Conservation (phyloP, 768 basidiomycete genomes). For the Russula vinacea region DNA sequence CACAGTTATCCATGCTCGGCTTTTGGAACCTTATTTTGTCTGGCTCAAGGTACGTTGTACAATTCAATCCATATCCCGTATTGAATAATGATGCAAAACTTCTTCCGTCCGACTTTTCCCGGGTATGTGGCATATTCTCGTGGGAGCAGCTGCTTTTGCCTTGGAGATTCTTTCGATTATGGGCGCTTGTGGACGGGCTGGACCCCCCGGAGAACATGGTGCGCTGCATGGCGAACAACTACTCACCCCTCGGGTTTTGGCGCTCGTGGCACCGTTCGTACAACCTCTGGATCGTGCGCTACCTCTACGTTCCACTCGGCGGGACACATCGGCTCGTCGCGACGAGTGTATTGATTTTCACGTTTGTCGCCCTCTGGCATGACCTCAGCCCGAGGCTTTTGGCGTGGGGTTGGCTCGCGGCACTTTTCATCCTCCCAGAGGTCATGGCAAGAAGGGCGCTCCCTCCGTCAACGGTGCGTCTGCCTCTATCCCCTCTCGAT, state of each 20-base stretch:
- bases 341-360: conserved; percentile 79
- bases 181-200: conserved; percentile 84
- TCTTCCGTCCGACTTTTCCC: not conserved
- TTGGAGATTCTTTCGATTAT: conserved; percentile 96
- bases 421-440: conserved; percentile 87
- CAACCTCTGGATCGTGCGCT: conserved; percentile 94
- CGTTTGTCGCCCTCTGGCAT: conserved; percentile 98
- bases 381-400: conserved; percentile 84
- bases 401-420: conserved; percentile 96
- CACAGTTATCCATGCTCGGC: conserved; percentile 86
- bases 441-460: conserved; percentile 58
- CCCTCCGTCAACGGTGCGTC: conserved; percentile 59
- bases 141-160: conserved; percentile 75
- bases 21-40: conserved; percentile 96
- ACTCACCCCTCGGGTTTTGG: conserved; percentile 92
- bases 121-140: not conserved
- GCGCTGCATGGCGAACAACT: conserved; percentile 97
- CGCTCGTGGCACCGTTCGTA: conserved; percentile 94
- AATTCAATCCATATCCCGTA: not conserved
- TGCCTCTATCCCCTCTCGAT: not conserved
- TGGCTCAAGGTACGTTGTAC: conserved; percentile 80
- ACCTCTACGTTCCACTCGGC: conserved; percentile 88
- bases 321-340: conserved; percentile 56
- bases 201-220: conserved; percentile 99
- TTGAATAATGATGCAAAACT: not conserved